Evolutionary conservation across 305 asterid species (phyloP).

Genomic region (Solanum hybrid): DNA sequence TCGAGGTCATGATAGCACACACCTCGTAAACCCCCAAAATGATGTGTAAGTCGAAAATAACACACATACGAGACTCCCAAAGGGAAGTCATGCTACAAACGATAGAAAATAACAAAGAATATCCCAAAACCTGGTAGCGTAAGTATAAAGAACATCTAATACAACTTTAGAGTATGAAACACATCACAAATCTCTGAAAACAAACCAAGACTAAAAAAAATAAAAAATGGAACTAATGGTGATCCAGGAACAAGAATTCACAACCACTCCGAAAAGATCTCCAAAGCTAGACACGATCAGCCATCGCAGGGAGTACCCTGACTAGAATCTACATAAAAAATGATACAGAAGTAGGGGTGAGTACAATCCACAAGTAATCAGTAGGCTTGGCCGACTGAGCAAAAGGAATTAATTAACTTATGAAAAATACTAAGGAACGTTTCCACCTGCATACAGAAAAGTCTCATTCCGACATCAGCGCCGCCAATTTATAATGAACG

Average conservation of each 20-base stretch:
- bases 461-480: background rate
- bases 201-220: background rate
- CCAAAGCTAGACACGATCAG: background rate
- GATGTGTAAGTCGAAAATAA: background rate
- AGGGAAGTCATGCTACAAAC: background rate
- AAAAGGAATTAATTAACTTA: background rate
- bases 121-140: background rate
- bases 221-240: background rate
- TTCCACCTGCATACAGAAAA: background rate
- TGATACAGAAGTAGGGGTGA: background rate
- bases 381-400: background rate
- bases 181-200: background rate
- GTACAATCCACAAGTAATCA: background rate
- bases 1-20: background rate
- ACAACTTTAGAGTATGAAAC: background rate
- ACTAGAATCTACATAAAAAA: background rate
- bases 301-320: background rate
- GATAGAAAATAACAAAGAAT: background rate
- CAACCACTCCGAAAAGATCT: background rate
- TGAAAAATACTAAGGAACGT: background rate
- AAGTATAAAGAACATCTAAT: background rate
- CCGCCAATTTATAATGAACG: background rate
- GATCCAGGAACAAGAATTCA: background rate
- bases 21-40: background rate
- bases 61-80: background rate